phyloP scores from a whole-genome alignment of 257 asterid genomes.

The Lycium ferocissimum region DNA sequence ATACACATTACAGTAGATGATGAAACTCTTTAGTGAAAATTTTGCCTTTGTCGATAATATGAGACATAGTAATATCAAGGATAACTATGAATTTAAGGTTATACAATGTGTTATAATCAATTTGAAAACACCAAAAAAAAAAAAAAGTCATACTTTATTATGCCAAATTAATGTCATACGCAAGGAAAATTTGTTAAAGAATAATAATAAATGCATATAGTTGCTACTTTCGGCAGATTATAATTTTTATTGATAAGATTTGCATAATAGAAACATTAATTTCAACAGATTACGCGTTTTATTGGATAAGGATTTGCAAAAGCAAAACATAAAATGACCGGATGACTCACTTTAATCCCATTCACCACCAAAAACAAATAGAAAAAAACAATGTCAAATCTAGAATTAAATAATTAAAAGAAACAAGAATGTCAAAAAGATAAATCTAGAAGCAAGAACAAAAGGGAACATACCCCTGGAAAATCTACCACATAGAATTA shows the following conservation, averaged over 20 bases:
- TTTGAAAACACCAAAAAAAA: not conserved
- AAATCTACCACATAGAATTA: not conserved
- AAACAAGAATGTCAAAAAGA: not conserved
- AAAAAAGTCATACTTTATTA: not conserved
- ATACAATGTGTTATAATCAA: not conserved
- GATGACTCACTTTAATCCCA: not conserved
- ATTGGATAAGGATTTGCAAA: not conserved
- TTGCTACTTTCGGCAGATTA: conserved; percentile 1
- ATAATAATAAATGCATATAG: not conserved
- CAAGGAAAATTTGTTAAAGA: not conserved
- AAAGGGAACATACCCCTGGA: not conserved
- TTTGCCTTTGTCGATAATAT: too few species aligned
- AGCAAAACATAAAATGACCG: not conserved
- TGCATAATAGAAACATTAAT: not conserved
- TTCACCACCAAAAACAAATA: not conserved
- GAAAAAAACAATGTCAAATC: not conserved
- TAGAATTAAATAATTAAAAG: not conserved
- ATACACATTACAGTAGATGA: too few species aligned
- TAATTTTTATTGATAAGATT: not conserved
- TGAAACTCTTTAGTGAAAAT: too few species aligned
- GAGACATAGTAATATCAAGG: not conserved
- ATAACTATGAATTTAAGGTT: not conserved
- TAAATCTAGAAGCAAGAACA: conserved; percentile 5
- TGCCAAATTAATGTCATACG: not conserved
- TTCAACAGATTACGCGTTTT: not conserved